Evolutionary conservation across 495 filamentous ascomycete species (phyloP).

Genomic region (Amphirosellinia nigrospora): DNA sequence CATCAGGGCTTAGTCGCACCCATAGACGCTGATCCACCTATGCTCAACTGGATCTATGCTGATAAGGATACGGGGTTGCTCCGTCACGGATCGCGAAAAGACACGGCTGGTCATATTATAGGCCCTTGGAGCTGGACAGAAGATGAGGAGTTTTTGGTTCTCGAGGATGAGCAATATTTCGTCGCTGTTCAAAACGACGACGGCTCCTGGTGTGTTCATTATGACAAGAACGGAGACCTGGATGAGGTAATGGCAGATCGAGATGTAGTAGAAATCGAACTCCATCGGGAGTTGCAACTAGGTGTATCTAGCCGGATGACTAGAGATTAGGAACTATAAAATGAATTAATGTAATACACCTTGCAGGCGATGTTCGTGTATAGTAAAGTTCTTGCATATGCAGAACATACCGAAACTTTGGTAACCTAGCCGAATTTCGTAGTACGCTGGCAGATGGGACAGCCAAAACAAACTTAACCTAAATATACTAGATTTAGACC

Average conservation of each 20-base stretch:
- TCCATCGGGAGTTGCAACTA: constrained; percentile 41
- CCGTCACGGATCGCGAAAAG: constrained; percentile 58
- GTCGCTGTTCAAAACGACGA: constrained; percentile 52
- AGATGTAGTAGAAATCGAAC: constrained; percentile 41
- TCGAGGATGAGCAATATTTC: constrained; percentile 52
- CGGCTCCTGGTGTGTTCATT: constrained; percentile 53
- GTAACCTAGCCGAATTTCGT: not conserved
- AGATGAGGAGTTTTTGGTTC: constrained; percentile 59
- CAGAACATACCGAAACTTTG: not conserved
- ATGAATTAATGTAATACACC: not conserved
- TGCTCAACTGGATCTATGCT: constrained; percentile 70
- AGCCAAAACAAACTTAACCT: not conserved
- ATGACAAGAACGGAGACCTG: constrained; percentile 47
- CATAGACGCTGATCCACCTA: constrained; percentile 63
- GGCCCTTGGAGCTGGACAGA: constrained; percentile 64
- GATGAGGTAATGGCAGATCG: constrained; percentile 34
- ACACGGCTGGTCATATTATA: constrained; percentile 54
- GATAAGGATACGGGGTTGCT: constrained; percentile 62
- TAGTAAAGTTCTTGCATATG: not conserved
- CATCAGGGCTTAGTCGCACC: constrained; percentile 64
- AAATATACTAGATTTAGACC: not conserved
- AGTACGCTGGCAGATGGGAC: not conserved
- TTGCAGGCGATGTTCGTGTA: not conserved
- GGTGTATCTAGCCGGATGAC: constrained; percentile 39
- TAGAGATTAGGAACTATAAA: constrained; percentile 18